Base-by-base conservation (phyloP, 306 rosid species). In the Cicer chorassanicum region DNA sequence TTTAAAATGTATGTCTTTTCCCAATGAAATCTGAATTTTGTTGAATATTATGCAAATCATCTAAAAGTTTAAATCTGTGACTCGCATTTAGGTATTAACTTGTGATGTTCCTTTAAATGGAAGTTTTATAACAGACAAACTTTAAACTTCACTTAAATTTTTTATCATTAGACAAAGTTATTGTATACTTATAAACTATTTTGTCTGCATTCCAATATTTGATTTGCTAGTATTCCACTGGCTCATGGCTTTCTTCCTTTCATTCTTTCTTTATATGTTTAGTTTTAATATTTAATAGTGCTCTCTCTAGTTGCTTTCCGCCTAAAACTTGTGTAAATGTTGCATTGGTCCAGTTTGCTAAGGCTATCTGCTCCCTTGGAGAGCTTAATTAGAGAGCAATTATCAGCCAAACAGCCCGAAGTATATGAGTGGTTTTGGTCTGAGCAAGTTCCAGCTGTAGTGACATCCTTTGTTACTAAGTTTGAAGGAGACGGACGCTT, bases 351-450 rank as follows among this genome's bases (percentile, higher is more conserved):
- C 97, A 95, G 99, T 88, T 89, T 95, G 79, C 84, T 90, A 51
- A 86, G 92, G 73, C 88, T 87, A 74, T 90, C 93, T 76, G 85
- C 98, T 78, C 90, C 93, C 55, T 56, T 95, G 68, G 99, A 92
- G 85, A 86, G 93, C 82, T 82, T 91, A 74, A 89, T 92, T 53
- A 86, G 86, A 86, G 99, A 92, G 73, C 82, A 90, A 67, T 75
- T 95, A 85, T 90, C 88, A 19, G 83, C 89, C 78, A 90, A 92
- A 82, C 89, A 87, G 82, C 92, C 93, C 10, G 97, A 87, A 79
- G 92, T 90, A 65, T 87, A 84, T 80, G 96, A 92, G 79, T 90
- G 96, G 99, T 89, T 95, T 84, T 95, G 93, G 91, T 87, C 91
- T 61, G 91, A 92, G 87, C 98, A 92, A 89, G 85, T 95, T 75